These are phyloP conservation scores for Sonneratia alba DNA, from an alignment of 345 rosid species.

Conservation along the genomic window DNA sequence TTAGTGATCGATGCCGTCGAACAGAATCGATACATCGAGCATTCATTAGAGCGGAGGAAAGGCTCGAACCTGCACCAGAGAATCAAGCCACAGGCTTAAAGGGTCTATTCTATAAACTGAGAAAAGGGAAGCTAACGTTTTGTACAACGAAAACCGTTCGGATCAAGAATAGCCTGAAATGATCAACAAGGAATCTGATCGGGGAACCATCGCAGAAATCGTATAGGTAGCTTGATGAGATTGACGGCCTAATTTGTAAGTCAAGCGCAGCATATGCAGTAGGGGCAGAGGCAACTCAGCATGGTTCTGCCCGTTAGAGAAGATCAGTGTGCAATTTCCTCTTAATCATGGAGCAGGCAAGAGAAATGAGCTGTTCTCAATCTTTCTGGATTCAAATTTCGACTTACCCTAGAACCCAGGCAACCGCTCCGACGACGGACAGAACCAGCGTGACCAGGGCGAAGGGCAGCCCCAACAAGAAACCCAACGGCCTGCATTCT, in stretches of 20 bases:
- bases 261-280: conserved; percentile 62
- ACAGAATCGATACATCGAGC: too few species aligned
- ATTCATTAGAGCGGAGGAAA: too few species aligned
- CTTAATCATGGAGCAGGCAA: background rate
- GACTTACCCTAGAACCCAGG: conserved; percentile 72
- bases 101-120: background rate
- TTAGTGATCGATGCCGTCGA: too few species aligned
- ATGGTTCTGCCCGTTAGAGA: conserved; percentile 33
- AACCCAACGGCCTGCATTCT: conserved; percentile 76
- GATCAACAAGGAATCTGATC: conserved; percentile 65
- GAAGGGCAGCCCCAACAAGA: conserved; percentile 71
- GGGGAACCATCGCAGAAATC: conserved; percentile 53
- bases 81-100: background rate
- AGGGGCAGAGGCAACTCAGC: conserved; percentile 82
- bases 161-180: background rate
- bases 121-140: background rate
- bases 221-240: conserved; percentile 63
- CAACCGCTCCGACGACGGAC: conserved; percentile 52
- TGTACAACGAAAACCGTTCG: background rate
- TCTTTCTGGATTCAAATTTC: background rate
- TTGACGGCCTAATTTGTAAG: conserved; percentile 55
- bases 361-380: background rate
- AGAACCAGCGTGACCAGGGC: conserved; percentile 59
- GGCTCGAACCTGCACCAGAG: too few species aligned
- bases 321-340: background rate